Conservation (phyloP, 2,329 filamentous ascomycete genomes). For the Sporothrix dimorphospora region DNA sequence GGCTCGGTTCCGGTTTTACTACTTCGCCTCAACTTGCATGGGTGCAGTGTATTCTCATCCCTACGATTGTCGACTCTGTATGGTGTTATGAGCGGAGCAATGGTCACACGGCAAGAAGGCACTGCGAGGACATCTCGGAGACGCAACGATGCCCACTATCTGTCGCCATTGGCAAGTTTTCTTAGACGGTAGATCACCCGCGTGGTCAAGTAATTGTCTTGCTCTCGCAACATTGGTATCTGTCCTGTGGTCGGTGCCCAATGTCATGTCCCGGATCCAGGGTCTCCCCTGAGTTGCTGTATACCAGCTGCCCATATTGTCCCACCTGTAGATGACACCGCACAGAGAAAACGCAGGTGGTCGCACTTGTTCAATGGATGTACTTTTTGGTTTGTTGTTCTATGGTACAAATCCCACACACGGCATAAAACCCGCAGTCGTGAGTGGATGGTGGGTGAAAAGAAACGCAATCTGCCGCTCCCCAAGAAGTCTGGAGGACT, state of each 20-base stretch:
- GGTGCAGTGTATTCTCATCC: too few species aligned
- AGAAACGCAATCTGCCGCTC: not conserved
- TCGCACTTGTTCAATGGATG: conserved; percentile 16
- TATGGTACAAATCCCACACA: conserved; percentile 24
- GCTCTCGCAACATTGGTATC: not conserved
- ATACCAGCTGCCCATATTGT: too few species aligned
- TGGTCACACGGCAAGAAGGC: not conserved
- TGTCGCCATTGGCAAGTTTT: not conserved
- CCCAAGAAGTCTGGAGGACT: not conserved
- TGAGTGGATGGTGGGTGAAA: conserved; percentile 2
- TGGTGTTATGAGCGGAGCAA: not conserved
- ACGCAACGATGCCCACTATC: not conserved
- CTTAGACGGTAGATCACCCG: too few species aligned
- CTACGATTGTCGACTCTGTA: too few species aligned
- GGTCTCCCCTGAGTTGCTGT: too few species aligned
- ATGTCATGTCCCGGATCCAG: not conserved
- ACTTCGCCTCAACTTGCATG: too few species aligned
- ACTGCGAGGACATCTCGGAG: not conserved
- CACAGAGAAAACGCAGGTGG: not conserved
- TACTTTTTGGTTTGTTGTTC: conserved; percentile 13
- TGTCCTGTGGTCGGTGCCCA: not conserved
- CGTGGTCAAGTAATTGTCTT: too few species aligned
- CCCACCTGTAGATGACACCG: not conserved
- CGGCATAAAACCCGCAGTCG: not conserved
- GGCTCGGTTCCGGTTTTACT: too few species aligned